Percentiles rank a stretch among this genome's conserved stretches.
Evolutionary conservation across 2,329 filamentous ascomycete genomes (phyloP).

Genomic region (Fusarium aywerte): DNA sequence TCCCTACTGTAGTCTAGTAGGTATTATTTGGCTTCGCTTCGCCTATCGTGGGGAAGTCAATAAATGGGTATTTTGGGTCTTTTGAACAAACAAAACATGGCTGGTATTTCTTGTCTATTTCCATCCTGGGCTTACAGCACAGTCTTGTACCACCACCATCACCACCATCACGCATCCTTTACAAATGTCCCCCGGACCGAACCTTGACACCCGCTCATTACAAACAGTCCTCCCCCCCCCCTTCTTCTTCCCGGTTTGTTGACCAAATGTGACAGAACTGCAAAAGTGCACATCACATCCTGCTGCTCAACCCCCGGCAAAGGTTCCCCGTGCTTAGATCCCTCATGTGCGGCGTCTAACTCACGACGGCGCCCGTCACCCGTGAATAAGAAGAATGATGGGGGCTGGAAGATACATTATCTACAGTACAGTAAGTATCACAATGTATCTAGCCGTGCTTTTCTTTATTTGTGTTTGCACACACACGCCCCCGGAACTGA

Average conservation of each 20-base stretch:
- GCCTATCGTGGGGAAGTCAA: not conserved
- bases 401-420: conserved; percentile 6
- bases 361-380: conserved; percentile 23
- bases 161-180: not conserved
- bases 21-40: not conserved
- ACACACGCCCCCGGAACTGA: not conserved
- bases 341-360: conserved; percentile 18
- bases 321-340: not conserved
- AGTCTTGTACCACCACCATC: conserved; percentile 3
- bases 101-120: not conserved
- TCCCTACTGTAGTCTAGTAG: not conserved
- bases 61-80: not conserved
- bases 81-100: not conserved
- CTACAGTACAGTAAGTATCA: not conserved
- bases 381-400: not conserved
- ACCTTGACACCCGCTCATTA: conserved; percentile 11
- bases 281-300: conserved; percentile 4
- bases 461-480: not conserved
- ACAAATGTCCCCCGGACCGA: not conserved
- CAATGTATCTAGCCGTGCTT: conserved; percentile 9
- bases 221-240: no score
- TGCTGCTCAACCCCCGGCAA: conserved; percentile 1
- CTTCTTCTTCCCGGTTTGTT: not conserved
- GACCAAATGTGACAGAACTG: conserved; percentile 12
- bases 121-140: not conserved